Evolutionary conservation across 495 filamentous ascomycete genomes (phyloP), one percentile per base, ranked within the genome.

Genomic region (Daldinia grandis): DNA sequence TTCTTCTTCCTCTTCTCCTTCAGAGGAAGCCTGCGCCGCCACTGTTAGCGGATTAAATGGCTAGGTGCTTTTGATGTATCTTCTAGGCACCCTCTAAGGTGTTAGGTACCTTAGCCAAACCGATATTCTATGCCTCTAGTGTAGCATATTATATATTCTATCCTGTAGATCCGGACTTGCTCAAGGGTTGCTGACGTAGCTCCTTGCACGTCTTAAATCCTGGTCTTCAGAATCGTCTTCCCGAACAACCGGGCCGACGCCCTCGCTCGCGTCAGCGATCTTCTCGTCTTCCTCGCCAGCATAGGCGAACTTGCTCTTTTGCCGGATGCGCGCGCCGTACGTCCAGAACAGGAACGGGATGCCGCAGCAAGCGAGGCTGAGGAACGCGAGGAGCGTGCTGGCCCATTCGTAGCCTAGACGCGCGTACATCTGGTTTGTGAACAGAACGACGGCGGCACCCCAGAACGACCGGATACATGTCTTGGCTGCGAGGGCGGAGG

Each of bases 401-500:
- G 92, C 92, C 92, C 92, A 94, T 75, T 94, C 86, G 78, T 91
- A 86, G 17, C 88, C 88, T 12, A 94, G 81, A 14, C 87, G 82
- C 50, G 84, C 72, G 73, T 92, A 94, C 92, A 95, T 93, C 78
- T 94, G 91, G 53, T 85, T 82, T 0, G 92, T 94, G 80, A 95
- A 94, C 0, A 95, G 82, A 0, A 94, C 91, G 1, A 86, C 86
- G 9, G 79, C 84, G 0, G 91, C 92, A 69, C 92, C 92, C 90
- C 91, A 95, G 77, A 93, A 89, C 8, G 87, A 90, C 6, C 92
- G 86, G 47, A 95, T 81, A 73, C 87, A 93, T 0, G 92, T 94
- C 80, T 94, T 94, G 53, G 92, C 92, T 2, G 92, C 92, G n/a
- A 95, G 85, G 0, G 92, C 92, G 5, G 89, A 92, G 0, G 92